A percentile compares a stretch with the other conserved stretches of the same genome.
Conservation (phyloP, 2,329 filamentous ascomycete genomes). For the Trichoderma oligosporum region DNA sequence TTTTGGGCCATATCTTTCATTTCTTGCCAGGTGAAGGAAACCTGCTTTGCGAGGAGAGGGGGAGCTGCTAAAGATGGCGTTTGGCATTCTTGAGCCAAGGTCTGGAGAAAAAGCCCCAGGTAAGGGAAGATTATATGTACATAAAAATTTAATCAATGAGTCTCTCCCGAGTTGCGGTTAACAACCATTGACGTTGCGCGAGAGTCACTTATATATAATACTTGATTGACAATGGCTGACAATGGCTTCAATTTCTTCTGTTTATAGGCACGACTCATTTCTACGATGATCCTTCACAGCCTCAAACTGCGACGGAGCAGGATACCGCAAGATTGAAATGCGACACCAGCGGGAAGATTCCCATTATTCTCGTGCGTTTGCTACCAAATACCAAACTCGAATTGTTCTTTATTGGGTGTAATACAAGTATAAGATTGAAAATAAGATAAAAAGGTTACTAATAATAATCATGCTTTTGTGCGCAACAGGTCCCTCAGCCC, state of each 20-base stretch:
- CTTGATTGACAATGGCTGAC: background rate
- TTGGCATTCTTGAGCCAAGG: constrained; percentile 69
- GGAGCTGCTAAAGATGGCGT: constrained; percentile 34
- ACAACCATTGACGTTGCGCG: background rate
- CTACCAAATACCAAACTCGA: no score
- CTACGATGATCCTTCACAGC: constrained; percentile 55
- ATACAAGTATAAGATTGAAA: no score
- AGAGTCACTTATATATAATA: background rate
- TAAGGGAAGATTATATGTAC: constrained; percentile 36
- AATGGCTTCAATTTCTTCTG: background rate
- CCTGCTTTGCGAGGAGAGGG: background rate
- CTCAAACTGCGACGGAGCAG: constrained; percentile 40
- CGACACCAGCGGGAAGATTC: constrained; percentile 60
- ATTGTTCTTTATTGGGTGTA: no score
- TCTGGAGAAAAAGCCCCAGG: constrained; percentile 69
- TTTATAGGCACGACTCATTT: constrained; percentile 58
- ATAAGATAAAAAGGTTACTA: no score
- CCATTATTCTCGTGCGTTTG: constrained; percentile 67
- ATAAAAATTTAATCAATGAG: background rate
- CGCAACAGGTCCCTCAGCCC: constrained; percentile 65
- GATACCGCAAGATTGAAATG: constrained; percentile 59
- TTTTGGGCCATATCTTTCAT: constrained; percentile 1
- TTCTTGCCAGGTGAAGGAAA: background rate
- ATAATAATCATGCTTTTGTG: background rate
- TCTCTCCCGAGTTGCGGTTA: no score